Evolutionary conservation across 2,329 filamentous ascomycete genomes (phyloP).

Genomic region (Ophiostoma australiae): DNA sequence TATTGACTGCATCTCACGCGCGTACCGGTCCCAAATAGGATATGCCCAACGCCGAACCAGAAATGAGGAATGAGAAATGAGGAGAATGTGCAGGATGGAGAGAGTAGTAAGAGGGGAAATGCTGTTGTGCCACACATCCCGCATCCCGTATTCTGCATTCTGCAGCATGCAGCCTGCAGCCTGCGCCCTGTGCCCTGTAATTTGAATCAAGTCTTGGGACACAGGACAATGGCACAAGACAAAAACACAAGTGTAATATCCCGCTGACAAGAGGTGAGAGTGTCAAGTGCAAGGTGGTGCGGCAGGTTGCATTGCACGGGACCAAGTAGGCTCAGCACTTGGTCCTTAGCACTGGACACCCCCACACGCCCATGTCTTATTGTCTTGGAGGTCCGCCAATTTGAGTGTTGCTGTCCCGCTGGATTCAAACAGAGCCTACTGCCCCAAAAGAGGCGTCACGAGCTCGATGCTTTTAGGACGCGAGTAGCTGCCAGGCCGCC

Average conservation of each 20-base stretch:
- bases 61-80: slow-evolving; percentile 8
- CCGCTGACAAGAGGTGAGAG: slow-evolving; percentile 14
- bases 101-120: neutral
- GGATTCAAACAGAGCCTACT: slow-evolving; percentile 33
- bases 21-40: slow-evolving; percentile 12
- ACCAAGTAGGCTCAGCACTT: slow-evolving; percentile 2
- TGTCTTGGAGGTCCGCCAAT: neutral
- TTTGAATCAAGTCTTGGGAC: neutral
- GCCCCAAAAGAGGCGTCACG: slow-evolving; percentile 54
- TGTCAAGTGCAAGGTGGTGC: slow-evolving; percentile 4
- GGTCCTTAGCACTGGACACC: neutral
- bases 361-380: neutral
- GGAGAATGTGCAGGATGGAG: neutral
- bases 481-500: slow-evolving; percentile 42
- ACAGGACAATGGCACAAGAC: neutral
- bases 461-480: slow-evolving; percentile 60
- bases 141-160: neutral
- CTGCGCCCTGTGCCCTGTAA: neutral
- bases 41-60: slow-evolving; percentile 15
- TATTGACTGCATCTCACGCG: neutral
- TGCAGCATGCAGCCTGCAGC: neutral
- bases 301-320: slow-evolving; percentile 12
- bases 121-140: neutral
- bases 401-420: neutral
- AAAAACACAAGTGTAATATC: neutral